These are phyloP conservation scores for Tricholoma furcatifolium DNA, from an alignment of 768 basidiomycete species.

Conservation along the genomic window DNA sequence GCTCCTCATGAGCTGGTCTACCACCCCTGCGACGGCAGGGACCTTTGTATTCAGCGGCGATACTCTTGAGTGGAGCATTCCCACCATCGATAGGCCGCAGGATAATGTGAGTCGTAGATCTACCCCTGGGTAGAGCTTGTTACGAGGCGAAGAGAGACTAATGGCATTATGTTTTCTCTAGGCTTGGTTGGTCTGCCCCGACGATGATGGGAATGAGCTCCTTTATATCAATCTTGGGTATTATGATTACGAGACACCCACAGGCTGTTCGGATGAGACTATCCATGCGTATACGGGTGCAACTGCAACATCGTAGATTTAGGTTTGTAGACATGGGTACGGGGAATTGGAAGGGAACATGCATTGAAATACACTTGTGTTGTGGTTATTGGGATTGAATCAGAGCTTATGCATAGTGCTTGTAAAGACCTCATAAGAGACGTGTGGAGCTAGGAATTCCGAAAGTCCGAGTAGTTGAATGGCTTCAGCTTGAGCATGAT, in stretches of 20 bases:
- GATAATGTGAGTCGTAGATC: conserved; percentile 38
- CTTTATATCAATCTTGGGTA: conserved; percentile 56
- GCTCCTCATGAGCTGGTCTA: conserved; percentile 48
- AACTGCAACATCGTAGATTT: conserved; percentile 33
- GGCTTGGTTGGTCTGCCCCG: conserved; percentile 62
- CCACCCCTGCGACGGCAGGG: conserved; percentile 43
- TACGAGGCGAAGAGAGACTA: background rate
- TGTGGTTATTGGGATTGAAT: too few relatives aligned
- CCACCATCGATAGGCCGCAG: conserved; percentile 49
- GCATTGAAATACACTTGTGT: too few relatives aligned
- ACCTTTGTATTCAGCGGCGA: conserved; percentile 59
- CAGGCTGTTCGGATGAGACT: conserved; percentile 59
- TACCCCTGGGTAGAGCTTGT: too few relatives aligned
- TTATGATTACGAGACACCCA: conserved; percentile 53
- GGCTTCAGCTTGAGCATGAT: too few relatives aligned
- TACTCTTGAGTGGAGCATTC: conserved; percentile 56
- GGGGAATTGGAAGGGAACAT: too few relatives aligned
- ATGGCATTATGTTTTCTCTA: conserved; percentile 8
- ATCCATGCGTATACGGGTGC: conserved; percentile 61
- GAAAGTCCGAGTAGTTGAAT: too few relatives aligned
- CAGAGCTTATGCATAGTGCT: too few relatives aligned
- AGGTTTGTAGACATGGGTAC: background rate
- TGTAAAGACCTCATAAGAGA: too few relatives aligned
- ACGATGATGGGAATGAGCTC: conserved; percentile 38
- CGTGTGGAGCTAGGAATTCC: too few relatives aligned